These are phyloP conservation scores for Baorangia bicolor DNA, from an alignment of 768 basidiomycete species.

Conservation along the genomic window DNA sequence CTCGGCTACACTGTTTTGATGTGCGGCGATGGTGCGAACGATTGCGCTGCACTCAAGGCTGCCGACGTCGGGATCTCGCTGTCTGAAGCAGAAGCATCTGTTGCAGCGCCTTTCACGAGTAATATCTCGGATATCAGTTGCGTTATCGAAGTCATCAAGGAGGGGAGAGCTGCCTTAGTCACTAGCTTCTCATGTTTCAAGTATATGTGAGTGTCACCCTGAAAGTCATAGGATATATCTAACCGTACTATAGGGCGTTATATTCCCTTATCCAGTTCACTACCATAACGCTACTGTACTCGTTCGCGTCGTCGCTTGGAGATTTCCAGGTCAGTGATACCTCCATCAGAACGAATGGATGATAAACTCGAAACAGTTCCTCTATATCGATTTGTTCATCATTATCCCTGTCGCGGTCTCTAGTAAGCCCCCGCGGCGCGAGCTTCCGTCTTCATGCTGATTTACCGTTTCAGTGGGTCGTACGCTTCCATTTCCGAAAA, in stretches of 20 bases:
- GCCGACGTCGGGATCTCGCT: conserved; percentile 97
- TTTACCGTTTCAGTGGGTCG: conserved; percentile 72
- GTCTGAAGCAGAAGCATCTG: conserved; percentile 97
- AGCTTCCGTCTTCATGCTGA: conserved; percentile 6
- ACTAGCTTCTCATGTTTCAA: conserved; percentile 99
- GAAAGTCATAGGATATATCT: background rate
- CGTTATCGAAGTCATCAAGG: conserved; percentile 94
- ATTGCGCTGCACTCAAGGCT: conserved; percentile 97
- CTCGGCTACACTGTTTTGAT: conserved; percentile 96
- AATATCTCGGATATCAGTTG: conserved; percentile 93
- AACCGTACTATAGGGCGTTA: conserved; percentile 67
- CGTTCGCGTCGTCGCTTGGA: conserved; percentile 93
- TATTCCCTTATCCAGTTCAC: conserved; percentile 99
- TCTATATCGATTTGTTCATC: conserved; percentile 97
- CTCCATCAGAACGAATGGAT: conserved; percentile 3
- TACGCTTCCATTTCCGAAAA: conserved; percentile 83
- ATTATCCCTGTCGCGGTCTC: conserved; percentile 96
- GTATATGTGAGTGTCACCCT: conserved; percentile 75
- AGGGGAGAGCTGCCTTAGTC: conserved; percentile 92
- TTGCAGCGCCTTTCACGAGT: conserved; percentile 96
- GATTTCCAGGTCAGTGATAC: conserved; percentile 79
- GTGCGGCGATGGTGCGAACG: conserved; percentile 99
- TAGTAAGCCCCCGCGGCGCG: conserved; percentile 54
- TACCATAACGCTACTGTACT: conserved; percentile 93
- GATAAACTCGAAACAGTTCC: conserved; percentile 55